Evolutionary conservation across 257 asterid genomes (phyloP), one percentile per base, ranked within the genome.

Genomic region (Linderniella brevidens): DNA sequence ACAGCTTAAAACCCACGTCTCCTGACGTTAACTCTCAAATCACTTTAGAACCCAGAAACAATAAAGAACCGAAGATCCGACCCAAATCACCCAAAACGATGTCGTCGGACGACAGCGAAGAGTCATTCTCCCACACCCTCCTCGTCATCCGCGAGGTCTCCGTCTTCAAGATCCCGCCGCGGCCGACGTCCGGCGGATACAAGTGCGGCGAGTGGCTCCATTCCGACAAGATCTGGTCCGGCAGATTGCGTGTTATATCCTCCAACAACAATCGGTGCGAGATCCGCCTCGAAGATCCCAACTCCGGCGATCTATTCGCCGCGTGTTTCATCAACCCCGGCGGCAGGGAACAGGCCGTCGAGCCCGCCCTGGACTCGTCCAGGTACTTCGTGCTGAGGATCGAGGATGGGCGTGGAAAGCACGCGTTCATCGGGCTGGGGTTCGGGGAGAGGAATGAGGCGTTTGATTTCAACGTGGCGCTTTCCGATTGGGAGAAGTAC

Each of bases 141-240:
- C 69, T 88, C 40, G 95, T 88, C 13, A 93, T 88, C 55, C 93
- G 95, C 8, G 97, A 88, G 58, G 97, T 88, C n/a, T 70, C 77
- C 56, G 84, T 88, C 0, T 84, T 36, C 82, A 88, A 88, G 77
- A 88, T 88, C 81, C 95, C 95, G 8, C 97, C 97, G 10, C 92
- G 97, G 7, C 56, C 92, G 41, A 83, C 95, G 41, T 73, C 86
- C 64, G 97, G 97, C 58, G 97, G 97, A n/a, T 87, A 73, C 83
- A 87, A 83, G 73, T 87, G 95, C 68, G 97, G 93, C 18, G 97
- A 88, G 68, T 88, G 97, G 97, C 69, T 88, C 14, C 97, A 88
- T 63, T 78, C 97, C 57, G 95, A 88, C 58, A 88, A 80, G 90
- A 88, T 88, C 86, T 88, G 97, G 95, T 60, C 95, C 13, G 95